These are phyloP conservation scores for Rhodosporidiobolus sp. DNA, from an alignment of 768 basidiomycete species.

Conservation along the genomic window DNA sequence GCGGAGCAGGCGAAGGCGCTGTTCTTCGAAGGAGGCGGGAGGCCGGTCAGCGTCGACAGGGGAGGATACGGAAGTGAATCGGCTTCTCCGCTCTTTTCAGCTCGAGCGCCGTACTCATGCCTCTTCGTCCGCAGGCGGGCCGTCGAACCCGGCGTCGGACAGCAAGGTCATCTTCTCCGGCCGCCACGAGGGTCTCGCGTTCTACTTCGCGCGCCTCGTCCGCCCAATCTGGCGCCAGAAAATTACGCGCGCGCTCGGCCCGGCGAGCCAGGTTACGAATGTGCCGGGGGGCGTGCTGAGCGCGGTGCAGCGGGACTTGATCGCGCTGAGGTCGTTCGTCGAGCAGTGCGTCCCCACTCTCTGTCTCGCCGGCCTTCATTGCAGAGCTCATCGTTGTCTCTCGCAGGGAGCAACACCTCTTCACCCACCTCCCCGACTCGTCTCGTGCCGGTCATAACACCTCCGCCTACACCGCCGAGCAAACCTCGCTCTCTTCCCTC, in stretches of 20 bases:
- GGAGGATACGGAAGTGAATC: constrained; percentile 37
- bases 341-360: constrained; percentile 22
- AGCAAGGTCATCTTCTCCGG: constrained; percentile 65
- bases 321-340: constrained; percentile 57
- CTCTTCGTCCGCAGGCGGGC: neutral
- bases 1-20: constrained; percentile 42
- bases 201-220: constrained; percentile 80
- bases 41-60: constrained; percentile 55
- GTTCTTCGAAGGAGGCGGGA: constrained; percentile 50
- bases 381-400: neutral
- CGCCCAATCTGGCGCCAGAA: constrained; percentile 83
- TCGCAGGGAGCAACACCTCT: constrained; percentile 64
- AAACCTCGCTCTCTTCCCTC: constrained; percentile 58
- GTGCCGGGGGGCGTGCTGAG: constrained; percentile 63
- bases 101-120: too few relatives aligned
- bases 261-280: constrained; percentile 52
- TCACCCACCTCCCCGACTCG: constrained; percentile 31
- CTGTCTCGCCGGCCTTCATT: neutral
- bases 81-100: neutral
- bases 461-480: constrained; percentile 62
- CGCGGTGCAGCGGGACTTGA: constrained; percentile 74
- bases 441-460: constrained; percentile 10
- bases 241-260: constrained; percentile 58
- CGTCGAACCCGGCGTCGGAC: constrained; percentile 27
- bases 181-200: constrained; percentile 77